Base-by-base conservation (phyloP, 1,139 yeast genomes). In the Protomyces lactucae-debilis region DNA sequence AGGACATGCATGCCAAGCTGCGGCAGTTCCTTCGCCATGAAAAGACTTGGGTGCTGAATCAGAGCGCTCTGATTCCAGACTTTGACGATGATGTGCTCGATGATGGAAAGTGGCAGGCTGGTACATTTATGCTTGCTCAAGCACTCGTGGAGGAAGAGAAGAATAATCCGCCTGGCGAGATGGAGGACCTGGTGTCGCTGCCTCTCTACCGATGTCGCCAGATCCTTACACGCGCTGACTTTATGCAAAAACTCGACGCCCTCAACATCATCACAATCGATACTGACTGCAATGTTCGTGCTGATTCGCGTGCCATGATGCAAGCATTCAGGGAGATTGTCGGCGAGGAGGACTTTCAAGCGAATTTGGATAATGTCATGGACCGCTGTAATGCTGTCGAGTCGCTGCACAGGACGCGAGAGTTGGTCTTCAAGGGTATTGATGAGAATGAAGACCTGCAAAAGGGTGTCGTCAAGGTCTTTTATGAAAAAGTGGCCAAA, bases 81-180 rank as follows among this genome's bases (percentile, higher is more conserved):
- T 88, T 88, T 95, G 96, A 88, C 73, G 96, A 88, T 71, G 96
- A 88, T 75, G 96, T 88, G 4, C 87, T 88, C 88, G 95, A 87
- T 68, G 81, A 83, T 68, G 96, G 95, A 5, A 88, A 88, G 73
- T 88, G 88, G 71, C 80, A 91, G 4, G 78, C 86, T 1, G 81
- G 89, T 55, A 93, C 95, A 10, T 87, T 88, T 92, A 76, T 86
- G 23, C 77, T 88, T 63, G 85, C 87, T 83, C 78, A 83, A 65
- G 90, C 83, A 67, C 82, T 88, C 71, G 95, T 88, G 1, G 83
- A 83, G 36, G 81, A 87, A 83, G 93, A 87, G 72, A 72, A 82
- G 36, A 70, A 68, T 23, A 67, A 73, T 18, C 65, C 69, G 28
- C 75, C 70, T 37, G 65, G 67, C 51, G 65, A 67, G 64, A 57